A percentile compares a stretch with the other conserved stretches of the same genome.
phyloP scores from a whole-genome alignment of 192 early-diverging fungal species.

The Rhizophagus clarus region DNA sequence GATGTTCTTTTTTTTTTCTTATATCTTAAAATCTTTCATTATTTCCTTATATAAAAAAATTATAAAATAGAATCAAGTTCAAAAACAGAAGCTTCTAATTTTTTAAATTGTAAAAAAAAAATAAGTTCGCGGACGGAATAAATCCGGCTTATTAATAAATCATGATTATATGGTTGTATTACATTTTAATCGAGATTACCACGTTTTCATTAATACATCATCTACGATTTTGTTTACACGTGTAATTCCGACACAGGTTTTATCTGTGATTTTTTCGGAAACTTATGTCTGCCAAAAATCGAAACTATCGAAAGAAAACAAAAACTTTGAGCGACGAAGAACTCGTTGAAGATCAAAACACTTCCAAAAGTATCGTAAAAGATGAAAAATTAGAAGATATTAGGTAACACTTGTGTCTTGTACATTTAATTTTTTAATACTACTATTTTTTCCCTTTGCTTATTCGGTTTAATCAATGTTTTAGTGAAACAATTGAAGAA shows the following conservation, averaged over 20 bases:
- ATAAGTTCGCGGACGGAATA: no score
- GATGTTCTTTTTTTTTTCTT: no score
- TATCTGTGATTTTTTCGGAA: background rate
- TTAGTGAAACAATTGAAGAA: slow-evolving; percentile 53
- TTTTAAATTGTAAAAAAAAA: no score
- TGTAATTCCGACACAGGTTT: background rate
- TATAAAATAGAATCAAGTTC: no score
- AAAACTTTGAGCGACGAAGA: background rate
- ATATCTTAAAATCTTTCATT: no score
- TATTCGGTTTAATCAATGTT: background rate
- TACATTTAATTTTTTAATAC: background rate
- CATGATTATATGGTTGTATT: no score
- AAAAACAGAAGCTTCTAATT: no score
- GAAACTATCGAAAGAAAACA: slow-evolving; percentile 27
- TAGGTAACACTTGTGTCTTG: background rate
- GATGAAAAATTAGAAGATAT: background rate
- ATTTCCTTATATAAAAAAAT: no score
- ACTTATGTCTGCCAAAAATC: slow-evolving; percentile 6
- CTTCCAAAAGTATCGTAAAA: background rate
- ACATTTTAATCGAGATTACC: no score
- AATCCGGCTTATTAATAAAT: no score
- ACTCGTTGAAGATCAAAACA: background rate
- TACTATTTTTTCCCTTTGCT: background rate
- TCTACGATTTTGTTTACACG: background rate
- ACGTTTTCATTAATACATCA: no score